phyloP scores from a whole-genome alignment of 78 protist species.

The Dictyostelium purpureum region DNA sequence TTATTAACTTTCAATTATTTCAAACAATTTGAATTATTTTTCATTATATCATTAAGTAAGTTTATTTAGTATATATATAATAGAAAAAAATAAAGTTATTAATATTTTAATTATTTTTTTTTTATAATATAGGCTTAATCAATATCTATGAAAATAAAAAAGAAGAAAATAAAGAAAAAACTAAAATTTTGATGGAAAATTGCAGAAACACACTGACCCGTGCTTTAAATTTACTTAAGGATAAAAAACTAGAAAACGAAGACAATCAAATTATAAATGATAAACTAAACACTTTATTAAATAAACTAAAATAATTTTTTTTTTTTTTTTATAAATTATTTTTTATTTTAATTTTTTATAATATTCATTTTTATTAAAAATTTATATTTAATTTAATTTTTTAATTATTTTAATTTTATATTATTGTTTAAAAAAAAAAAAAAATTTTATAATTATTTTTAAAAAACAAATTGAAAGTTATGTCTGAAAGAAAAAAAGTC shows the following conservation, averaged over 20 bases:
- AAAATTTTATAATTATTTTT: no score
- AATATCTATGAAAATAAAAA: no score
- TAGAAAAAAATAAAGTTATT: neutral
- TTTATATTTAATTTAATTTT: no score
- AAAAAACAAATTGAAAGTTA: no score
- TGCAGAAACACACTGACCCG: neutral
- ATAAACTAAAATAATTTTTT: slow-evolving; percentile 15
- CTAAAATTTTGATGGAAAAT: neutral
- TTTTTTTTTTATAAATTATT: no score
- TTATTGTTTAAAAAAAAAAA: no score
- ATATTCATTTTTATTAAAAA: no score
- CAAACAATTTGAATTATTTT: neutral
- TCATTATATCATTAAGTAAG: neutral
- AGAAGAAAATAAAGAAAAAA: neutral
- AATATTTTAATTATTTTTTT: neutral
- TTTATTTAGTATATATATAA: neutral
- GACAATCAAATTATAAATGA: neutral
- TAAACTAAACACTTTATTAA: slow-evolving; percentile 2
- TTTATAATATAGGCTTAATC: neutral
- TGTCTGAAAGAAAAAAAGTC: no score
- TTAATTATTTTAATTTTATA: no score
- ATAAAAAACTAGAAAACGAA: neutral
- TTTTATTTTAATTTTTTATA: no score
- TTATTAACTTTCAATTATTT: neutral
- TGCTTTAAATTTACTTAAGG: neutral